Base-by-base conservation (phyloP, 371 early-diverging fungal species). In the Cokeromyces recurvatus region DNA sequence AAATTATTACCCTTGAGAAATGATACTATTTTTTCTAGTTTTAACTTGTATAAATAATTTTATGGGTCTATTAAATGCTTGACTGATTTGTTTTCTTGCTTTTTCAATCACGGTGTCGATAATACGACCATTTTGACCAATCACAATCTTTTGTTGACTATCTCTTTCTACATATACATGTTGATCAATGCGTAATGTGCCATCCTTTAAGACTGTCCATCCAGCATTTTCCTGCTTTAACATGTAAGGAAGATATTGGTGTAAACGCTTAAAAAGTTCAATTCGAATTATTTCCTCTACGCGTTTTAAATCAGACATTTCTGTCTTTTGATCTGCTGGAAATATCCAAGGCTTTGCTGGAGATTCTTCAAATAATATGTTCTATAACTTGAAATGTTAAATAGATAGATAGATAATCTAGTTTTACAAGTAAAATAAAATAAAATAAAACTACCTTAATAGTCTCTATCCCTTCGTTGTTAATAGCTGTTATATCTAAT, bases 271-370 rank as follows among this genome's bases (percentile, higher is more conserved):
- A 47, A 80, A 87, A 46, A 89, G 71, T 46, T 86, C 83, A 2
- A 82, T 81, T 20, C 90, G 79, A 51, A 89, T 82, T 31, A 84
- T 54, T 46, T 88, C 89, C 51, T 86, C 87, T 1, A 86, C 87
- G 3, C 77, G 76, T 34, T 73, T 73, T 48, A 84, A 56, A 38
- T 77, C 81, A 3, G 87, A 57, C 78, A 81, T 79, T 37, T 89
- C 89, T 1, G 61, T 57, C 22, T 67, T 79, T 52, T 76, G 78
- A n/a, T 71, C 50, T 0, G 68, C 68, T 7, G 86, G 82, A 38
- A 80, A 79, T 38, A 77, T 46, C 89, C 90, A 89, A 19, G 60
- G 46, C 8, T 78, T 70, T 3, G 81, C 69, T 19, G 57, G 41
- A 0, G 86, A 63, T 15, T 54, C 39, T 0, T 54, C 46, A 38